Evolutionary conservation across 768 basidiomycete genomes (phyloP), one percentile per base, ranked within the genome.

Genomic region (Boletellus sp.): DNA sequence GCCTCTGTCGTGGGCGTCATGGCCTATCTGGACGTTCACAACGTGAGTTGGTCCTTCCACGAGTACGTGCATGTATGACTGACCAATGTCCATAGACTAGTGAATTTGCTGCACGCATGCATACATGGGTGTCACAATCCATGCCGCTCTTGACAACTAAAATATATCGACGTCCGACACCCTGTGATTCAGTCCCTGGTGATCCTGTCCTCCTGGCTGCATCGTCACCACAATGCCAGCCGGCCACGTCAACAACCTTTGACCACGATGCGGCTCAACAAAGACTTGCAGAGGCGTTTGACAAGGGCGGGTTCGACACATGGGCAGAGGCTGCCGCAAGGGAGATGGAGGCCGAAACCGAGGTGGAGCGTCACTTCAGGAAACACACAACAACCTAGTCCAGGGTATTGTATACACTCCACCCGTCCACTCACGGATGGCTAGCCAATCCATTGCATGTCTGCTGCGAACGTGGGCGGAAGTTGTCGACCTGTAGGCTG

Each of bases 61-160:
- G 24, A 26, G n/a, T 24, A 13, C 24, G 4, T 6, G 7, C n/a
- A 17, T n/a, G 4, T 24, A 42, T n/a, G 10, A 12, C 7, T 48
- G 13, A 47, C 38, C 7, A 17, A 42, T 9, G 3, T 34, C 15
- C 48, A 52, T 49, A 85, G 81, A 79, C 78, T 1, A 66, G 75
- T 39, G 79, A 86, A 47, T 87, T 88, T 54, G 80, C 80, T 1
- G 65, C 72, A 9, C 67, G 71, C 41, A 83, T 85, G 80, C 81
- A 83, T 10, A 50, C 57, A 4, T 61, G 74, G 2, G 62, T 87
- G 6, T 70, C 73, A 38, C 61, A 66, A 0, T 61, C 70, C n/a
- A 70, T 82, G 60, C 81, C 83, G 0, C 60, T 65, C 17, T 66
- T 87, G 13, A 72, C 76, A 0, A 65, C 74, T 0, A 73, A 75